phyloP scores from a whole-genome alignment of 176 grass and related monocot genomes.

The Bothriochloa decipiens region DNA sequence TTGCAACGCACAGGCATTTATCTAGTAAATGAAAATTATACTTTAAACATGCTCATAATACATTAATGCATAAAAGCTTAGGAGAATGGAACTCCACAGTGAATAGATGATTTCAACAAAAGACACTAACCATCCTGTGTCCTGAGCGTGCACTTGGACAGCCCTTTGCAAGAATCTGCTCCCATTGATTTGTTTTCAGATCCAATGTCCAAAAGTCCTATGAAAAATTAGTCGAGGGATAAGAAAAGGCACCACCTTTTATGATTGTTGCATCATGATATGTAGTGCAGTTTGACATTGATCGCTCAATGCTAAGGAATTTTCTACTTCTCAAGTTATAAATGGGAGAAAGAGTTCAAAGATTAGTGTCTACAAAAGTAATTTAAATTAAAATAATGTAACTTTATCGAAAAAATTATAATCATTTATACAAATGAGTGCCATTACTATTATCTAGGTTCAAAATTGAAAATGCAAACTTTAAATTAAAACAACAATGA shows the following conservation, averaged over 20 bases:
- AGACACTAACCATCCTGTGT: slow-evolving; percentile 78
- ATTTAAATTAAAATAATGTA: slow-evolving; percentile 24
- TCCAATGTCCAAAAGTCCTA: slow-evolving; percentile 94
- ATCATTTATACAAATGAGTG: slow-evolving; percentile 1
- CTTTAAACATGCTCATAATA: slow-evolving; percentile 12
- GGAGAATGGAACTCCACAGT: background rate
- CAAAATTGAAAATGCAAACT: slow-evolving; percentile 32
- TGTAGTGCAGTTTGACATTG: background rate
- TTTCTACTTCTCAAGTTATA: background rate
- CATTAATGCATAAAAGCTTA: background rate
- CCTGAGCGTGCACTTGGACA: slow-evolving; percentile 97
- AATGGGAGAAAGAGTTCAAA: slow-evolving; percentile 24
- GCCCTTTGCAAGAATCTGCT: slow-evolving; percentile 87
- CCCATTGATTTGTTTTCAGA: slow-evolving; percentile 98
- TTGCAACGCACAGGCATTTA: no score
- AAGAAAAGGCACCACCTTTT: slow-evolving; percentile 15
- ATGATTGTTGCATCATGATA: slow-evolving; percentile 20
- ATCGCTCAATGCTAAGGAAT: slow-evolving; percentile 2
- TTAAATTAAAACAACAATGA: no score
- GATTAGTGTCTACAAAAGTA: background rate
- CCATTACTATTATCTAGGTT: slow-evolving; percentile 4
- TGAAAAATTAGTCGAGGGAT: slow-evolving; percentile 32
- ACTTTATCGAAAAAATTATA: background rate
- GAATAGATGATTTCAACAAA: slow-evolving; percentile 26
- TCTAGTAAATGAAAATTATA: slow-evolving; percentile 2